These are phyloP conservation scores for Dissoconium aciculare DNA, from an alignment of 2,329 filamentous ascomycete genomes.

Conservation along the genomic window DNA sequence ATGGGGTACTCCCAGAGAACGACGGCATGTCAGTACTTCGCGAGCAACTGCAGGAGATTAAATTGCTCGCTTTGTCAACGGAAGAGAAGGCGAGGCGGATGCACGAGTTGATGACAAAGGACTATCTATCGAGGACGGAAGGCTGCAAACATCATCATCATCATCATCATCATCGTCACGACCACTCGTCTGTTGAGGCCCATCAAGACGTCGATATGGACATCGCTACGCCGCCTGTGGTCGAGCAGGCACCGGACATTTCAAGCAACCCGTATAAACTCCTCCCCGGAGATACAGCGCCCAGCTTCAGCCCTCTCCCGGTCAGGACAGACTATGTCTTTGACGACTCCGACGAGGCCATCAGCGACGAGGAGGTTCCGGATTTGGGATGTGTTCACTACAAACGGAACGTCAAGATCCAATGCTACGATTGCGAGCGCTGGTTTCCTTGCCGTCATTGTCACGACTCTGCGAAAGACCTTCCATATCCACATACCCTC, in stretches of 20 bases:
- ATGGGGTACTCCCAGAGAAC: slow-evolving; percentile 37
- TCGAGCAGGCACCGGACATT: slow-evolving; percentile 18
- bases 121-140: slow-evolving; percentile 23
- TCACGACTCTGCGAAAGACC: slow-evolving; percentile 69
- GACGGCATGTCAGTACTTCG: slow-evolving; percentile 36
- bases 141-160: background rate
- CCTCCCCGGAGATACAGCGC: slow-evolving; percentile 20
- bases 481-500: slow-evolving; percentile 36
- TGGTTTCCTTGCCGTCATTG: slow-evolving; percentile 97
- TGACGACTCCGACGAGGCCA: slow-evolving; percentile 27
- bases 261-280: slow-evolving; percentile 26
- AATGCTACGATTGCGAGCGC: slow-evolving; percentile 74
- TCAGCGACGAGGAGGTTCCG: slow-evolving; percentile 19
- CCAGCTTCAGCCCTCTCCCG: slow-evolving; percentile 21
- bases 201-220: background rate
- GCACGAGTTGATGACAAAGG: slow-evolving; percentile 36
- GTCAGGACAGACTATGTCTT: slow-evolving; percentile 21
- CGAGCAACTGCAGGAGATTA: slow-evolving; percentile 34
- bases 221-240: slow-evolving; percentile 6
- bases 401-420: slow-evolving; percentile 85
- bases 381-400: slow-evolving; percentile 80
- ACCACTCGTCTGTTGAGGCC: background rate
- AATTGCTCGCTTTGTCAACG: slow-evolving; percentile 29
- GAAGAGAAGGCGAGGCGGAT: slow-evolving; percentile 36
- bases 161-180: background rate